These are phyloP conservation scores for Xerophyta viscosa DNA, from an alignment of 106 monocot genomes.

Conservation along the genomic window DNA sequence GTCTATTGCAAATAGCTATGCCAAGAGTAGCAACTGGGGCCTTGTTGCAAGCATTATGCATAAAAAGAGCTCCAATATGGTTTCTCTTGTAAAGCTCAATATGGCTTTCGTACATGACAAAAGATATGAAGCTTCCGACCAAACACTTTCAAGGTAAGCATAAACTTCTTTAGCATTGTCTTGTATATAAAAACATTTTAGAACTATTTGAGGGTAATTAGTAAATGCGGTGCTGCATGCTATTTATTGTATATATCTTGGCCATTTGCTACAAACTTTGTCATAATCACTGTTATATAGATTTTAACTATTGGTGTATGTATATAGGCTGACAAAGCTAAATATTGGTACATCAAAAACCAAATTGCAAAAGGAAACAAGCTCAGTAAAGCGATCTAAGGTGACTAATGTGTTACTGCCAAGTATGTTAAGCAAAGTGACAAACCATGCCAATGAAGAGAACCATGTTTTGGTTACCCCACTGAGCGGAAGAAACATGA, in stretches of 20 bases:
- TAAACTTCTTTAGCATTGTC: no score
- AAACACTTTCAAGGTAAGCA: conserved; percentile 26
- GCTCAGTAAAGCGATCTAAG: no score
- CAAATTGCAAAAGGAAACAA: no score
- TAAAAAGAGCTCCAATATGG: no score
- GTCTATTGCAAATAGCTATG: conserved; percentile 3
- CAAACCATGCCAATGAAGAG: conserved; percentile 11
- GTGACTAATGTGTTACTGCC: no score
- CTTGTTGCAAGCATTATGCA: conserved; percentile 5
- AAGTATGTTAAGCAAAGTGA: conserved; percentile 13
- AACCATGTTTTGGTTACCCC: conserved; percentile 25
- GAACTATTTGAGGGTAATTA: not conserved
- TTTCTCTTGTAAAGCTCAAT: conserved; percentile 10
- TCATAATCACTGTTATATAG: no score
- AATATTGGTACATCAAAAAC: no score
- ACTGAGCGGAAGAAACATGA: conserved; percentile 55
- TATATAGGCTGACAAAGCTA: no score
- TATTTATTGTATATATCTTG: no score
- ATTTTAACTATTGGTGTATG: conserved; percentile 19
- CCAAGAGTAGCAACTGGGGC: conserved; percentile 6
- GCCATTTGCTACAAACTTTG: no score
- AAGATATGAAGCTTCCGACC: conserved; percentile 9
- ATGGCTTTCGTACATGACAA: conserved; percentile 19
- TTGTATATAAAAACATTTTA: no score
- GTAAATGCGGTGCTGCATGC: conserved; percentile 12